Evolutionary conservation across 2,329 filamentous ascomycete genomes (phyloP).

Genomic region (Aureobasidium sp.): DNA sequence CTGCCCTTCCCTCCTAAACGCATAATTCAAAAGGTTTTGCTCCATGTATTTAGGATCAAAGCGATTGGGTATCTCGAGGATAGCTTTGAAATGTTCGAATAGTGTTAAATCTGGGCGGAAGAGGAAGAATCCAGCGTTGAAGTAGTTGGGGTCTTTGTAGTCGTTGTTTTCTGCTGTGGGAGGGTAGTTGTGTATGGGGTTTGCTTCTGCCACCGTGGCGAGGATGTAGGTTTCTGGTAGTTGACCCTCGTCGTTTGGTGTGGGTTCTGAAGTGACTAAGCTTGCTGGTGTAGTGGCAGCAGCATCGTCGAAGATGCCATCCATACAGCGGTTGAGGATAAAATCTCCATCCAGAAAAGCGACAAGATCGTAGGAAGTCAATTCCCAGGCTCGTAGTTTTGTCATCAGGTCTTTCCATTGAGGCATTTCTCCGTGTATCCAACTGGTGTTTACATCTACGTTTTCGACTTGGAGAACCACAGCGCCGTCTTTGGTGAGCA

Average conservation of each 20-base stretch:
- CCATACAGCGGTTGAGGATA: constrained; percentile 20
- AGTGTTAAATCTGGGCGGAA: constrained; percentile 23
- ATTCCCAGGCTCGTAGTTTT: constrained; percentile 30
- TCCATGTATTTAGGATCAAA: constrained; percentile 28
- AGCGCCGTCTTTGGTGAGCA: constrained; percentile 19
- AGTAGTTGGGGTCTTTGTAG: constrained; percentile 21
- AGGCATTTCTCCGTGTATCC: no score
- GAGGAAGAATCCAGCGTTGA: constrained; percentile 31
- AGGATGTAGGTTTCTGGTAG: constrained; percentile 26
- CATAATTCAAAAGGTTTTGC: constrained; percentile 30
- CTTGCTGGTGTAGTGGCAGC: constrained; percentile 17
- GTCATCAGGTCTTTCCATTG: constrained; percentile 3
- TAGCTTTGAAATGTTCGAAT: constrained; percentile 26
- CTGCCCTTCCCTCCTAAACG: constrained; percentile 25
- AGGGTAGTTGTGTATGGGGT: constrained; percentile 27
- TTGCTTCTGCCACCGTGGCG: constrained; percentile 26
- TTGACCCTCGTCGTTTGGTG: constrained; percentile 9
- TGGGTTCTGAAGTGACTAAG: constrained; percentile 3
- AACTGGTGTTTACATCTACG: no score
- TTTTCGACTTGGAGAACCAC: constrained; percentile 16
- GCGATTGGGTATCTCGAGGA: constrained; percentile 21
- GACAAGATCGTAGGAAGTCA: constrained; percentile 27
- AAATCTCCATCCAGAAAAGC: constrained; percentile 27
- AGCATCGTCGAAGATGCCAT: constrained; percentile 26
- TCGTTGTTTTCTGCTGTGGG: constrained; percentile 18